phyloP scores from a whole-genome alignment of 1,139 yeast species.

The Candida dubliniensis region DNA sequence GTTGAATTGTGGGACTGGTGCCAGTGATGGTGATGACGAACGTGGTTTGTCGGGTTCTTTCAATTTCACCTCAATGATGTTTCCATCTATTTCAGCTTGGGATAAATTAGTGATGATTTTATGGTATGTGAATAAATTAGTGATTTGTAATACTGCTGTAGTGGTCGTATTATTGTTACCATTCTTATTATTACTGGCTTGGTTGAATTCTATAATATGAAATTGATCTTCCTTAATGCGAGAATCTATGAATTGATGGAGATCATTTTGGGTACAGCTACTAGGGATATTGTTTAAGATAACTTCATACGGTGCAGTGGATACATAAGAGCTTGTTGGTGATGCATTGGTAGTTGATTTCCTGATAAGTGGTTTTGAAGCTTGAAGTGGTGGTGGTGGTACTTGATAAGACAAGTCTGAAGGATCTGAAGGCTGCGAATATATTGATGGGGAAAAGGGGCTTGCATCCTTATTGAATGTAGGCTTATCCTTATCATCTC shows the following conservation, averaged over 20 bases:
- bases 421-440: conserved; percentile 3
- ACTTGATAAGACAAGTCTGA: background rate
- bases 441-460: conserved; percentile 26
- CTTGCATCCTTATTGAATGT: conserved; percentile 26
- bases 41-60: background rate
- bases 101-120: conserved; percentile 1
- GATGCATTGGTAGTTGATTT: conserved; percentile 4
- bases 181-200: background rate
- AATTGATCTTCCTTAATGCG: background rate
- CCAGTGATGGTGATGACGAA: background rate
- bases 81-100: background rate
- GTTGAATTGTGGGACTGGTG: background rate
- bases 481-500: conserved; percentile 3
- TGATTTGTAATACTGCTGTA: background rate
- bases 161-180: background rate
- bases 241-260: background rate
- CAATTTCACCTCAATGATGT: background rate
- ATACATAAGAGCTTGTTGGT: conserved; percentile 2
- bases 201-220: background rate
- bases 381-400: background rate
- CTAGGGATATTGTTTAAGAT: conserved; percentile 2
- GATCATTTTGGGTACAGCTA: background rate
- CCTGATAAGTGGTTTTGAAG: background rate
- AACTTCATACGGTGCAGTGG: background rate
- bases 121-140: background rate